Percentiles rank a stretch among this genome's conserved stretches.
phyloP scores from a whole-genome alignment of 2,329 filamentous ascomycete species.

The Trichoderma semiorbis region DNA sequence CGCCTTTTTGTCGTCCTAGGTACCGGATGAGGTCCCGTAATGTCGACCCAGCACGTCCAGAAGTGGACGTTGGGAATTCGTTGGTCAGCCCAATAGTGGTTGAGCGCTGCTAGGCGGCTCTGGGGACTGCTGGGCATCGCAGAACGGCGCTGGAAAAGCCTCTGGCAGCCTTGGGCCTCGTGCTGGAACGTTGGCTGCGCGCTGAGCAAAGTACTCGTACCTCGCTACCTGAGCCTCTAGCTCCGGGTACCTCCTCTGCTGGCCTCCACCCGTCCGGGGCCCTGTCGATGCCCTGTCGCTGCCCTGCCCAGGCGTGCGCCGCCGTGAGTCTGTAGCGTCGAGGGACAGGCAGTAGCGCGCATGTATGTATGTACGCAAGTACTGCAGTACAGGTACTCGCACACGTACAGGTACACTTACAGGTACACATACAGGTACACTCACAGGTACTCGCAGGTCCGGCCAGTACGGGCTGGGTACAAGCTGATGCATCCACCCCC shows the following conservation, averaged over 20 bases:
- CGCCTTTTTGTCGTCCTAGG: slow-evolving; percentile 15
- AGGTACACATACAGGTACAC: not conserved
- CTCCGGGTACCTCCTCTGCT: slow-evolving; percentile 18
- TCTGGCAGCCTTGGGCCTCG: not conserved
- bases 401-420: not conserved
- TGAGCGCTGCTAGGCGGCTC: not conserved
- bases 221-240: slow-evolving; percentile 5
- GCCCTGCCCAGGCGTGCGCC: not conserved
- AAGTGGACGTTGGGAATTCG: not conserved
- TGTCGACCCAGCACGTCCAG: not conserved
- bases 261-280: slow-evolving; percentile 1
- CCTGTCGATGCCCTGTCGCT: slow-evolving; percentile 9
- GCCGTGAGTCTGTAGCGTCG: slow-evolving; percentile 1
- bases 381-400: not conserved
- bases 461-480: not conserved
- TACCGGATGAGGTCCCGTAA: slow-evolving; percentile 14
- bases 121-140: not conserved
- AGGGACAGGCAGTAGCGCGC: not conserved
- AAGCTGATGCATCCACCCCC: not conserved
- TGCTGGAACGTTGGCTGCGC: not conserved
- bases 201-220: not conserved
- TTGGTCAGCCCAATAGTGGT: not conserved
- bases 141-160: not conserved
- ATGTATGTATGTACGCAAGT: not conserved
- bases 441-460: not conserved